A percentile compares a stretch with the other conserved stretches of the same genome.
phyloP scores from a whole-genome alignment of 331 rosid species.

The Rosa hybrid region DNA sequence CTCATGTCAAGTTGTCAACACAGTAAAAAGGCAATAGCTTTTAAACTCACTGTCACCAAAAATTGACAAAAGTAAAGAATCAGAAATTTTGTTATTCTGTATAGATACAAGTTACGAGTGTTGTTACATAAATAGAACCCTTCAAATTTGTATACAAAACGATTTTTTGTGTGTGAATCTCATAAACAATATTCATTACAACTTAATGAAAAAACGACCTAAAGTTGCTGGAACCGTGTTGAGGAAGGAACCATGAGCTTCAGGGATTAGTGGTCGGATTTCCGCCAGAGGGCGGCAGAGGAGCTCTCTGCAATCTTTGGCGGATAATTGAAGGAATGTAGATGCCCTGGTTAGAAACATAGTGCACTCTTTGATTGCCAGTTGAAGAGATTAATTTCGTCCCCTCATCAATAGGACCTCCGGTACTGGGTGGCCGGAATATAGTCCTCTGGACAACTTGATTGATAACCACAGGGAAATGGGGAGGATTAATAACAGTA shows the following conservation, averaged over 20 bases:
- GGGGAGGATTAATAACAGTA: not conserved
- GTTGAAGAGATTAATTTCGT: too few species aligned
- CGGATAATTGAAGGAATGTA: not conserved
- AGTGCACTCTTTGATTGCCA: not conserved
- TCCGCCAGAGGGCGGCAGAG: not conserved
- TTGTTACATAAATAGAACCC: too few species aligned
- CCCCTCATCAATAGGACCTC: not conserved
- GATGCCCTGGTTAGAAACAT: not conserved
- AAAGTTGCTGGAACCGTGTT: not conserved
- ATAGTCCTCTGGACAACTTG: not conserved
- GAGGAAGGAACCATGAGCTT: not conserved
- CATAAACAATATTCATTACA: not conserved
- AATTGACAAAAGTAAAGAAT: too few species aligned
- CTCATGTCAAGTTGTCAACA: too few species aligned
- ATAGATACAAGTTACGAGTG: too few species aligned
- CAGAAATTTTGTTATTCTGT: too few species aligned
- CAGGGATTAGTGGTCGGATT: not conserved
- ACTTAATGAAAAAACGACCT: not conserved
- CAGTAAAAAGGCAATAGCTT: too few species aligned
- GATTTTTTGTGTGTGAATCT: too few species aligned
- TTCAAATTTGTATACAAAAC: too few species aligned
- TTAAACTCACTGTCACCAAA: too few species aligned
- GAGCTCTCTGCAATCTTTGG: conserved; percentile 8
- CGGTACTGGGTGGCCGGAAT: not conserved
- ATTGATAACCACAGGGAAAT: not conserved